Evolutionary conservation across 2,329 filamentous ascomycete genomes (phyloP), one percentile per base, ranked within the genome.

Genomic region (Fusarium chaquense): DNA sequence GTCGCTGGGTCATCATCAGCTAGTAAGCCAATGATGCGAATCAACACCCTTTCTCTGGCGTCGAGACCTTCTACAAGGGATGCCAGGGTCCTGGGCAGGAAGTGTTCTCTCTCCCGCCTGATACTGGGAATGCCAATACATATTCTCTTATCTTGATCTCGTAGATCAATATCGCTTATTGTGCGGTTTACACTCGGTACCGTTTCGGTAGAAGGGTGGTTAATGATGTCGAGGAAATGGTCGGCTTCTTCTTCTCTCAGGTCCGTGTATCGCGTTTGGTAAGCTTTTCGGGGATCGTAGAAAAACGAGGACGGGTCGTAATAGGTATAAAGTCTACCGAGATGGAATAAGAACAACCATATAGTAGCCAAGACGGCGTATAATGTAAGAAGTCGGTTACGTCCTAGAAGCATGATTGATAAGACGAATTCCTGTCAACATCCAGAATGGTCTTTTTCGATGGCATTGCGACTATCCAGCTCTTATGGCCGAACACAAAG

Each of bases 81-180:
- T 0, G 73, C 76, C n/a, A 77, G 40, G 0, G 76, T 73, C 18
- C 63, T 62, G 0, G 65, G 63, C 3, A 76, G 56, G 45, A 76
- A 78, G 26, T 76, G 67, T n/a, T 74, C 66, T 6, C 63, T 59
- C 18, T 73, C 71, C 26, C 77, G 62, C 11, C 65, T 67, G 9
- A 78, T 61, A 18, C 71, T 77, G 4, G 77, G 77, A 22, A 78
- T 73, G 11, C 76, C 77, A 22, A 78, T 47, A 30, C 76, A 78
- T 3, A 60, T 47, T 3, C 53, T 44, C 9, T 49, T 45, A 3
- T 40, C n/a, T 13, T 6, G 6, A 10, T 1, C 2, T 24, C 18
- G 15, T 3, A n/a, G 13, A 5, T n/a, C 5, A 3, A 49, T 6
- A 5, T 36, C 13, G 1, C 47, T 40, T 5, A 36, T 20, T 33